Evolutionary conservation across 2,329 filamentous ascomycete genomes (phyloP), one percentile per base, ranked within the genome.

Genomic region (Volutella citrinella): DNA sequence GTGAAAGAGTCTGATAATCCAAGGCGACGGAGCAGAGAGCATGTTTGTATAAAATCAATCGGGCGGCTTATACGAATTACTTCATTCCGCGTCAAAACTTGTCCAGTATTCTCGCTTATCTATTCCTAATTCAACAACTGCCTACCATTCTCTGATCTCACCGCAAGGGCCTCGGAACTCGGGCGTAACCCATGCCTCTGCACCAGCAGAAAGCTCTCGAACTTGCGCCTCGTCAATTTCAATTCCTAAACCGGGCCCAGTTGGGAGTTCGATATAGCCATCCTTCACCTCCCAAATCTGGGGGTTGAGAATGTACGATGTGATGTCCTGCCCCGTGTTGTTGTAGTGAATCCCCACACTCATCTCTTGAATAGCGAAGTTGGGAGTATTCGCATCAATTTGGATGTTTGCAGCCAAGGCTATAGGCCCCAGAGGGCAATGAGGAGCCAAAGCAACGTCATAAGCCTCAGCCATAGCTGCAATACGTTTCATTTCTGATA

Each of bases 331-430:
- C 3, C 76, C 70, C 3, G 75, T 79, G 0, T 70, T 74, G 47
- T 90, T 90, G 54, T 89, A 90, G 55, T 90, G 86, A 48, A 90
- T 89, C 0, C 84, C 85, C 19, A 88, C 52, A 32, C 79, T 82
- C 85, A 88, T 88, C 58, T 89, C 84, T 52, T 86, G 79, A 20
- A 89, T 87, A 1, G 73, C 76, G 54, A 84, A 87, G 56, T 83
- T 88, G 15, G 70, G 71, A 13, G 65, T 76, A 8, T 61, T 65
- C 14, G 74, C 66, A 16, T 78, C 80, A 2, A 88, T 74, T 42
- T 88, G 84, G 24, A 87, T 67, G 35, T 73, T 80, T 0, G 84
- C 84, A 1, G 84, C 84, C 12, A 88, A 64, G 0, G 84, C 82
- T 30, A 89, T 82, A 0, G 84, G 84, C 0, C 84, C 84, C 0